These are phyloP conservation scores for Pseudogymnoascus sp. DNA, from an alignment of 2,329 filamentous ascomycete species.

Conservation along the genomic window DNA sequence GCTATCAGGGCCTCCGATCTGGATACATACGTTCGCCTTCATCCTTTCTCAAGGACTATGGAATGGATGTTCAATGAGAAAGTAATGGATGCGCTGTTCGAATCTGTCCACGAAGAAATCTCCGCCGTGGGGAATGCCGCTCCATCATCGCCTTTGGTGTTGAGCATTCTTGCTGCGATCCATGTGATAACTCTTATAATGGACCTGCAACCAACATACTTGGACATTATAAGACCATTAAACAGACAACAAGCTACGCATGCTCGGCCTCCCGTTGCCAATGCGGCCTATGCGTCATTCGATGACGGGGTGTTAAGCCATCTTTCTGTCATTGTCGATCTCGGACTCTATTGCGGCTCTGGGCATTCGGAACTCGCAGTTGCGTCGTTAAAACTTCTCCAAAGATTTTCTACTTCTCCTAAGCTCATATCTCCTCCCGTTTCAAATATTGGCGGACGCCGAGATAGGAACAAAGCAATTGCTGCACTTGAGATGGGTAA, in stretches of 20 bases:
- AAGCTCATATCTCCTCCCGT: slow-evolving; percentile 60
- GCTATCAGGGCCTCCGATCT: slow-evolving; percentile 69
- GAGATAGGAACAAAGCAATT: slow-evolving; percentile 74
- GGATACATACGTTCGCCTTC: slow-evolving; percentile 72
- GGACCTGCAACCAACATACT: slow-evolving; percentile 82
- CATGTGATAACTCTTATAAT: slow-evolving; percentile 77
- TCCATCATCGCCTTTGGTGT: slow-evolving; percentile 72
- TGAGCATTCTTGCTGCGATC: slow-evolving; percentile 71
- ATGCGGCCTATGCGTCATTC: slow-evolving; percentile 75
- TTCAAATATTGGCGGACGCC: slow-evolving; percentile 53
- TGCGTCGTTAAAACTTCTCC: slow-evolving; percentile 71
- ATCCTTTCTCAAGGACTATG: slow-evolving; percentile 91
- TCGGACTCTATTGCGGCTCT: slow-evolving; percentile 81
- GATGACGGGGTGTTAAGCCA: slow-evolving; percentile 85
- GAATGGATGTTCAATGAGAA: slow-evolving; percentile 97
- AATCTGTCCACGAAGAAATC: slow-evolving; percentile 68
- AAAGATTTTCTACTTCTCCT: slow-evolving; percentile 77
- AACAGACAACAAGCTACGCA: slow-evolving; percentile 59
- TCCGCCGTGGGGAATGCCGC: slow-evolving; percentile 63
- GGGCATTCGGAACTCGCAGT: slow-evolving; percentile 75
- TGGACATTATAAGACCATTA: slow-evolving; percentile 76
- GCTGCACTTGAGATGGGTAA: slow-evolving; percentile 79
- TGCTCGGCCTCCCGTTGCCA: slow-evolving; percentile 56
- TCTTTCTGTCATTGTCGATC: slow-evolving; percentile 67
- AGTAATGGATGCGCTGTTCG: slow-evolving; percentile 72